Base-by-base conservation (phyloP, 2,329 filamentous ascomycete genomes). In the Podosphaera xanthii region DNA sequence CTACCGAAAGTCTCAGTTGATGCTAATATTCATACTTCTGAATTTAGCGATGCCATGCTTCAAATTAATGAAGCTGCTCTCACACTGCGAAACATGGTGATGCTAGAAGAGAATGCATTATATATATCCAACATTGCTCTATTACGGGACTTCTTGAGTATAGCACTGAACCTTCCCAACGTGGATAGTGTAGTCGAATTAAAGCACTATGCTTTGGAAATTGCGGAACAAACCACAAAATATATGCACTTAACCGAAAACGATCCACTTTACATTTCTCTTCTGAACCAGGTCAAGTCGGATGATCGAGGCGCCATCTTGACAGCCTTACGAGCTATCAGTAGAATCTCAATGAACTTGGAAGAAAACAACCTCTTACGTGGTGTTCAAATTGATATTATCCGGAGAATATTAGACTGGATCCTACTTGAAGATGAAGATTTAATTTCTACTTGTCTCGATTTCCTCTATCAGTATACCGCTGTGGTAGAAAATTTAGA, bases 401-500 rank as follows among this genome's bases (percentile, higher is more conserved):
- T 97, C 33, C 78, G 83, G 64, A 80, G 78, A 50, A 79, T 92
- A 56, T 79, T 79, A 60, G 78, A 84, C 64, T 89, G 85, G 80
- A 76, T 90, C 5, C 72, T 92, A 35, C 77, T 92, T 6, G 86
- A 92, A 63, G 92, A 98, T 65, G 89, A 95, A 68, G 91, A 96
- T 68, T 76, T 98, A 12, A 79, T 91, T 64, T 86, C 88, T 67
- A 86, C 88, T 22, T 89, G 86, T 62, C 77, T 98, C 38, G 92
- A 98, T 70, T 94, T 98, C 68, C 77, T 97, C 40, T 97, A 97
- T 68, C 88, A 96, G 69, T 98, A 90, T 71, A 96, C 91, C 0
- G 87, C 89, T 0, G 83, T 89, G 7, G 80, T 84, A 2, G 77
- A 85, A 49, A 98, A 97, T 64, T 83, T 97, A 8, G 85, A 89